Conservation (phyloP, 352 stramenopile genomes). For the Phytophthora citrophthora region DNA sequence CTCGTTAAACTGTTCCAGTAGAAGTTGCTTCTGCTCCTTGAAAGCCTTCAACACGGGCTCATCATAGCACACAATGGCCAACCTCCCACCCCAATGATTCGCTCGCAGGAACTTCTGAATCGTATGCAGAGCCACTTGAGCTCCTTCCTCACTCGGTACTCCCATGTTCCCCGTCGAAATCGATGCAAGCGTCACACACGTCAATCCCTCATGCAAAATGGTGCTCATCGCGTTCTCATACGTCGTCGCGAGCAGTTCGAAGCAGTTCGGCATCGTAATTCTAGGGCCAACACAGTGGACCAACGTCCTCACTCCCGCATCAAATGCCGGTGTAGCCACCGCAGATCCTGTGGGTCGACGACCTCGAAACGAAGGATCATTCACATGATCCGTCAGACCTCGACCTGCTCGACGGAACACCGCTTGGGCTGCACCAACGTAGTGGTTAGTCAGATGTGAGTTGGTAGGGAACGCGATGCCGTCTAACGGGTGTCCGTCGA, state of each 20-base stretch:
- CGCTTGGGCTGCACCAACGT: conserved; percentile 39
- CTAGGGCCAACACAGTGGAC: conserved; percentile 59
- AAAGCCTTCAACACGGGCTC: conserved; percentile 45
- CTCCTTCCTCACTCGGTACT: too few relatives aligned
- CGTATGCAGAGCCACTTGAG: too few relatives aligned
- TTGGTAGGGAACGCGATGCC: conserved; percentile 60
- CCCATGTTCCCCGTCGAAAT: conserved; percentile 64
- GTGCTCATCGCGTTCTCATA: conserved; percentile 37
- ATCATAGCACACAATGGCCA: conserved; percentile 54
- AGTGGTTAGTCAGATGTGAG: conserved; percentile 36
- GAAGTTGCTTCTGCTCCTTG: conserved; percentile 21
- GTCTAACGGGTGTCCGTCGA: conserved; percentile 26
- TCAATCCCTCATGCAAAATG: conserved; percentile 35
- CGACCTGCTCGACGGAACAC: conserved; percentile 53
- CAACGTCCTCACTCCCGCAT: conserved; percentile 45
- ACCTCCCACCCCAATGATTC: conserved; percentile 47
- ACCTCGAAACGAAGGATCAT: conserved; percentile 22
- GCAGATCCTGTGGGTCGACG: conserved; percentile 10
- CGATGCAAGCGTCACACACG: conserved; percentile 51
- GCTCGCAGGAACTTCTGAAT: conserved; percentile 21
- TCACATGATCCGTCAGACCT: conserved; percentile 38
- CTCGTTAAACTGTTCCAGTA: conserved; percentile 47
- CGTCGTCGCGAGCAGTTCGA: conserved; percentile 14
- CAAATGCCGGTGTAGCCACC: conserved; percentile 51
- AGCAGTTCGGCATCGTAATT: conserved; percentile 17